These are phyloP conservation scores for Aureobasidium sp. DNA, from an alignment of 2,329 filamentous ascomycete genomes.

Conservation along the genomic window DNA sequence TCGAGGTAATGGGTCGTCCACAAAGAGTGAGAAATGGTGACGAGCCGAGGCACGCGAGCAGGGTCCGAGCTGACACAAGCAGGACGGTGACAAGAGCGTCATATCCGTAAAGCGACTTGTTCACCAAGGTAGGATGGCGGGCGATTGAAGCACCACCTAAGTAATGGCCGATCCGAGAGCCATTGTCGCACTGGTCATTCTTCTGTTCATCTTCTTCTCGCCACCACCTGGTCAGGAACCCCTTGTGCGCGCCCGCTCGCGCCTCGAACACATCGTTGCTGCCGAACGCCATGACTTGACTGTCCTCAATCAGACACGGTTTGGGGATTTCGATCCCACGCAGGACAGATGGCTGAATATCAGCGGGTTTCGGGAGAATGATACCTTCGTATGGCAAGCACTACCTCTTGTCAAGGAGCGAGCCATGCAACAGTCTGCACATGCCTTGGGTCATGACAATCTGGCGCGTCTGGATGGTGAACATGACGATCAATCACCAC, in stretches of 20 bases:
- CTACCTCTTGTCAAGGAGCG: constrained; percentile 57
- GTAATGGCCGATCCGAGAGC: constrained; percentile 34
- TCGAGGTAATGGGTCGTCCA: neutral
- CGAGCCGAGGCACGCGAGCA: neutral
- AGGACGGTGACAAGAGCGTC: neutral
- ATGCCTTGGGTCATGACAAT: constrained; percentile 29
- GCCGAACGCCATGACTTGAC: constrained; percentile 43
- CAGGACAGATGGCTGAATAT: constrained; percentile 45
- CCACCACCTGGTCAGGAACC: constrained; percentile 32
- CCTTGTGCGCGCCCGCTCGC: constrained; percentile 32
- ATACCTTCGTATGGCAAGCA: constrained; percentile 71
- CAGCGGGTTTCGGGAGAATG: constrained; percentile 64
- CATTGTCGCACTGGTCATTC: constrained; percentile 40
- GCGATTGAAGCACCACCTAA: neutral
- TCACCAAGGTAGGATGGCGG: constrained; percentile 10
- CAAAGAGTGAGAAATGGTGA: neutral
- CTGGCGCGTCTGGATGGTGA: constrained; percentile 25
- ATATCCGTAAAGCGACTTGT: too few species aligned
- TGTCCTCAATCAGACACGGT: constrained; percentile 41
- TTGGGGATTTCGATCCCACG: constrained; percentile 42
- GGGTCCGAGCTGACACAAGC: neutral
- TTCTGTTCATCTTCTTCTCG: constrained; percentile 45
- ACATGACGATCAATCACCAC: constrained; percentile 29
- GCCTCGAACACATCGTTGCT: constrained; percentile 39
- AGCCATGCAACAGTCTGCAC: constrained; percentile 48